phyloP scores from a whole-genome alignment of 495 filamentous ascomycete genomes.

The Penicillium turbatum region DNA sequence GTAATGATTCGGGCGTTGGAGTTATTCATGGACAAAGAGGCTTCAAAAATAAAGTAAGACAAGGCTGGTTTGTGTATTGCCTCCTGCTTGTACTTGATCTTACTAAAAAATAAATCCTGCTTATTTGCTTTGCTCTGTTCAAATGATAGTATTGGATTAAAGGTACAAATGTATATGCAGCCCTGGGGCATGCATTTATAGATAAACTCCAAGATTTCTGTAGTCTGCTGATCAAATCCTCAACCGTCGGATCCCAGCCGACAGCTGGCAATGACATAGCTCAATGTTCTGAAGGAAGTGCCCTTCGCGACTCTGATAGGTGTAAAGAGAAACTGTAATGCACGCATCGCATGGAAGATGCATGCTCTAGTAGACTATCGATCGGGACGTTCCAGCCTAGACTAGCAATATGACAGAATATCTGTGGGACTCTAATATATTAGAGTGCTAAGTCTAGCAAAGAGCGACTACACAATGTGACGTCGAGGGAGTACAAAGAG shows the following conservation, averaged over 20 bases:
- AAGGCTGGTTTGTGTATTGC: too few species aligned
- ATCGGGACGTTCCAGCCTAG: constrained; percentile 1
- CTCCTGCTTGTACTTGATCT: neutral
- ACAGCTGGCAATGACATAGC: constrained; percentile 6
- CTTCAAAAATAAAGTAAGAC: neutral
- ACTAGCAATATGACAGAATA: constrained; percentile 8
- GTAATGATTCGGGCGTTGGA: neutral
- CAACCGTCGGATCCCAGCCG: neutral
- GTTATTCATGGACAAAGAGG: too few species aligned
- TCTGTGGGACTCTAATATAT: constrained; percentile 3
- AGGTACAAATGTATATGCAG: neutral
- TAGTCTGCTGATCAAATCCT: neutral
- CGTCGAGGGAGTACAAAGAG: constrained; percentile 10
- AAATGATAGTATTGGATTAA: neutral
- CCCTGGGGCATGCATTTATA: neutral
- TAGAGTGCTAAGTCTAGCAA: neutral
- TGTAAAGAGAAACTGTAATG: neutral
- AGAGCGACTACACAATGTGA: constrained; percentile 1
- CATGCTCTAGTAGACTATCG: neutral
- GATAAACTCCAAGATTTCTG: neutral
- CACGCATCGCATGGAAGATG: constrained; percentile 5
- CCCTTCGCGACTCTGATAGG: constrained; percentile 1
- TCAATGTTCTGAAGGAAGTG: neutral
- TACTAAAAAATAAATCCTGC: neutral
- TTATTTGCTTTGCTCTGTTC: neutral